These are phyloP conservation scores for Ambrosia hybrid DNA, from an alignment of 140 eudicot genomes.

Conservation along the genomic window DNA sequence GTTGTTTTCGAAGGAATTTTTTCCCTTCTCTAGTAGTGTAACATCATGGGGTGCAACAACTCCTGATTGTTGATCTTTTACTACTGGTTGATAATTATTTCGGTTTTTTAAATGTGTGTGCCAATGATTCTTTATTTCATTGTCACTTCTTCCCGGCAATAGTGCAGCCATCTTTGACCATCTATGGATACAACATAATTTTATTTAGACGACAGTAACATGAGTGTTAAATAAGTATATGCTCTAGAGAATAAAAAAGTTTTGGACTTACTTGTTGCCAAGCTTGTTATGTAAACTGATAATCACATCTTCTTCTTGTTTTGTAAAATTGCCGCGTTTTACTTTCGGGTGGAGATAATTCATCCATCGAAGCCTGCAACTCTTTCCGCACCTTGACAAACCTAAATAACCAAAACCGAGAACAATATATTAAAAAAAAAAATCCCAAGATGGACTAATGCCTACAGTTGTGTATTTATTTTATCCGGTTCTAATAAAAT, in stretches of 20 bases:
- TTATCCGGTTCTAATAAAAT: too few relatives aligned
- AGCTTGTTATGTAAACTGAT: slow-evolving; percentile 32
- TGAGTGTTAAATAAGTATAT: background rate
- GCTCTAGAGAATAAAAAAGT: background rate
- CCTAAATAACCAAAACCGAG: slow-evolving; percentile 36
- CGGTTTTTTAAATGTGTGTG: slow-evolving; percentile 29
- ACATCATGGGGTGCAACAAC: background rate
- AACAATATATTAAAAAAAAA: background rate
- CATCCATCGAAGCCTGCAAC: slow-evolving; percentile 56
- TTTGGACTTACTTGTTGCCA: slow-evolving; percentile 48
- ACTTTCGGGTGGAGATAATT: slow-evolving; percentile 49
- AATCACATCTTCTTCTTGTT: slow-evolving; percentile 49
- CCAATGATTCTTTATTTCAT: slow-evolving; percentile 42
- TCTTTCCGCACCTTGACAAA: slow-evolving; percentile 50
- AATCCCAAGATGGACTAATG: too few relatives aligned
- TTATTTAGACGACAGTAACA: background rate
- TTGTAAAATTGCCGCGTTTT: slow-evolving; percentile 47
- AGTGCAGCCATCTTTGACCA: slow-evolving; percentile 38
- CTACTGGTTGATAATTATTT: background rate
- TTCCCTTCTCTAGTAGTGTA: background rate
- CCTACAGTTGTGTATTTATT: too few relatives aligned
- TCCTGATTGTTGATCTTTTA: background rate
- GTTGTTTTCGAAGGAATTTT: background rate
- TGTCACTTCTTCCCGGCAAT: slow-evolving; percentile 40
- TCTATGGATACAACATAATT: background rate